Evolutionary conservation across 805 yeast species (phyloP).

Genomic region (Pichia californica): DNA sequence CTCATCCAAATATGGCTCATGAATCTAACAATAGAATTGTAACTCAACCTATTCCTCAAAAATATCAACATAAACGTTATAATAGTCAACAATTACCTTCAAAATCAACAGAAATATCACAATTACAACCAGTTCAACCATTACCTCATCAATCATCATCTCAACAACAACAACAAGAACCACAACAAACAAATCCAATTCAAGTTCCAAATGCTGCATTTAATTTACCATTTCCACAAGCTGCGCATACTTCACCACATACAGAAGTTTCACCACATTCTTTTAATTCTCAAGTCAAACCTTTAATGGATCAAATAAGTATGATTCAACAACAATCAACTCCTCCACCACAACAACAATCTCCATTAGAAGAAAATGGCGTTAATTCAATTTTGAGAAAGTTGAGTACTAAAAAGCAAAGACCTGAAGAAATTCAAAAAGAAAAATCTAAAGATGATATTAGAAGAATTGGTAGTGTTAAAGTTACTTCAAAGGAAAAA

Average conservation of each 20-base stretch:
- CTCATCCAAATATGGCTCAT: conserved; percentile 13
- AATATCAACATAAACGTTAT: conserved; percentile 13
- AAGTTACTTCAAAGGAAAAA: conserved; percentile 52
- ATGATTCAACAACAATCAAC: conserved; percentile 17
- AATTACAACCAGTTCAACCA: conserved; percentile 20
- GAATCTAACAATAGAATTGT: conserved; percentile 17
- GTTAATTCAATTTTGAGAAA: conserved; percentile 28
- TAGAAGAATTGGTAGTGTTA: conserved; percentile 57
- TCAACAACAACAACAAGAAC: conserved; percentile 1
- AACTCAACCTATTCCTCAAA: conserved; percentile 22
- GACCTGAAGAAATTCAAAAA: not conserved
- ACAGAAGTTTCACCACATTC: conserved; percentile 20
- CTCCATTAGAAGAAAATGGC: conserved; percentile 14
- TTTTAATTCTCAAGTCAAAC: conserved; percentile 9
- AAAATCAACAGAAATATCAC: conserved; percentile 24
- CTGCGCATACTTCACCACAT: conserved; percentile 38
- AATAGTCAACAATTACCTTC: not conserved
- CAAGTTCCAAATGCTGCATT: conserved; percentile 33
- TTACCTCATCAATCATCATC: conserved; percentile 16
- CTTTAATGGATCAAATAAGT: conserved; percentile 9
- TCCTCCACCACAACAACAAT: conserved; percentile 17
- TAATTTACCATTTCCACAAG: conserved; percentile 33
- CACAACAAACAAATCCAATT: not conserved
- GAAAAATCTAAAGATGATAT: conserved; percentile 26
- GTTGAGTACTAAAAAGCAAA: conserved; percentile 26